Base-by-base conservation (phyloP, 2,329 filamentous ascomycete genomes). In the Calonectria pseudoturangicola region DNA sequence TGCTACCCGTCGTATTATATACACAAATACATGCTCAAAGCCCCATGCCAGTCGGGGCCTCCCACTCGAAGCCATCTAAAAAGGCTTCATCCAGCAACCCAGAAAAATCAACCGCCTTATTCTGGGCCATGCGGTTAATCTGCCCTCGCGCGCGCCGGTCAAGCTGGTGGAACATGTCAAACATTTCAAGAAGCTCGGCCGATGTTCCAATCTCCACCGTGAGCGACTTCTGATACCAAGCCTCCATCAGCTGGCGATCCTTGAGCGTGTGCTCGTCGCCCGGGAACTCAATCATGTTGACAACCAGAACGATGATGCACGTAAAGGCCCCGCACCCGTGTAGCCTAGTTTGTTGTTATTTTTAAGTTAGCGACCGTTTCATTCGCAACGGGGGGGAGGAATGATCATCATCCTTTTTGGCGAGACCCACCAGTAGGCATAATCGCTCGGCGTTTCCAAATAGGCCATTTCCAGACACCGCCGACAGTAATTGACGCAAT, bases 261-360 rank as follows among this genome's bases (percentile, higher is more conserved):
- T 65, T 41, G 0, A 27, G 4, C 1, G 72, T 58, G 1, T 58
- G 28, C 9, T 30, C 45, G 4, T 75, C 69, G 25, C 66, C 70
- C 4, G 77, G 77, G 48, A 71, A 75, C 39, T 79, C 77, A 2
- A 79, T 74, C 47, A 78, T 76, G 16, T 79, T 79, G 30, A 79
- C 66, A 15, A 76, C 62, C 0, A 79, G 48, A 15, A 79, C 63
- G 15, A 76, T 39, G 4, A 79, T 36, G 16, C 71, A 75, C 0
- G 74, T 74, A 4, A 72, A 74, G 16, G 69, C 70, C 30, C 73
- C 67, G 47, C 77, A 79, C 8, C 62, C 69, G 2, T 74, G 74
- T 6, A 79, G 71, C 77, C 77, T 79, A 1, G 16, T 3, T 1
- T 3, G 16, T 70, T 41, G 16, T 25, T 4, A 13, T 68, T 41